Percentiles rank a stretch among this genome's conserved stretches.
phyloP scores from a whole-genome alignment of 352 stramenopile species.

The Phytophthora capsici region DNA sequence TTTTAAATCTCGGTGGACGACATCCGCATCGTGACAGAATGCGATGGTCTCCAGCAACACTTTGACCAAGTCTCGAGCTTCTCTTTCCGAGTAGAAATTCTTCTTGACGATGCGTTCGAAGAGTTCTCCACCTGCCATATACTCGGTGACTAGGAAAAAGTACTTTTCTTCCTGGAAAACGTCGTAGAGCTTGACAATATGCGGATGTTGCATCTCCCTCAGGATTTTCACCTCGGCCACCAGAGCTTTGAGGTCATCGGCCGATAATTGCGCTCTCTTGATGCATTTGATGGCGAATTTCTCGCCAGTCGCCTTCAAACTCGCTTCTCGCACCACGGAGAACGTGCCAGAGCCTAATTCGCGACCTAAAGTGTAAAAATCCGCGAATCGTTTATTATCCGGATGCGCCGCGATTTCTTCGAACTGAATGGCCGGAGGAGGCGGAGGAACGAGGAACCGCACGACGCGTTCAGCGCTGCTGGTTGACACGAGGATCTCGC shows the following conservation, averaged over 20 bases:
- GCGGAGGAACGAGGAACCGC: slow-evolving; percentile 66
- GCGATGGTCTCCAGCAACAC: slow-evolving; percentile 82
- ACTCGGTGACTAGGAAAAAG: slow-evolving; percentile 98
- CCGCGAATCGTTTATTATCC: slow-evolving; percentile 48
- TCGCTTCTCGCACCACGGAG: slow-evolving; percentile 74
- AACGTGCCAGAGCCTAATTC: slow-evolving; percentile 76
- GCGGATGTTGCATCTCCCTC: slow-evolving; percentile 84
- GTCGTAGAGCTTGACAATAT: slow-evolving; percentile 91
- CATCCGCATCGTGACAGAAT: slow-evolving; percentile 84
- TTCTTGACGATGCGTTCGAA: slow-evolving; percentile 91
- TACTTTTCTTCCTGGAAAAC: slow-evolving; percentile 92
- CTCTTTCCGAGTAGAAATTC: slow-evolving; percentile 85
- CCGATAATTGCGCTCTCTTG: slow-evolving; percentile 74
- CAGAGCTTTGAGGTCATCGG: slow-evolving; percentile 78
- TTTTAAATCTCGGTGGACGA: slow-evolving; percentile 96
- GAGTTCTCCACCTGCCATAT: slow-evolving; percentile 89
- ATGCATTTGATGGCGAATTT: slow-evolving; percentile 88
- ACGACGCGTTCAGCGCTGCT: slow-evolving; percentile 60
- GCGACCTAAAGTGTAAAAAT: slow-evolving; percentile 74
- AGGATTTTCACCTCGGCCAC: slow-evolving; percentile 82
- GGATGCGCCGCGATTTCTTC: slow-evolving; percentile 37
- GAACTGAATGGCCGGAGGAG: slow-evolving; percentile 41
- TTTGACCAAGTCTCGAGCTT: slow-evolving; percentile 81
- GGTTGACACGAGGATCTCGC: slow-evolving; percentile 76
- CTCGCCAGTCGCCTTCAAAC: slow-evolving; percentile 49